Evolutionary conservation across 495 filamentous ascomycete genomes (phyloP).

Genomic region (Evernia prunastri): DNA sequence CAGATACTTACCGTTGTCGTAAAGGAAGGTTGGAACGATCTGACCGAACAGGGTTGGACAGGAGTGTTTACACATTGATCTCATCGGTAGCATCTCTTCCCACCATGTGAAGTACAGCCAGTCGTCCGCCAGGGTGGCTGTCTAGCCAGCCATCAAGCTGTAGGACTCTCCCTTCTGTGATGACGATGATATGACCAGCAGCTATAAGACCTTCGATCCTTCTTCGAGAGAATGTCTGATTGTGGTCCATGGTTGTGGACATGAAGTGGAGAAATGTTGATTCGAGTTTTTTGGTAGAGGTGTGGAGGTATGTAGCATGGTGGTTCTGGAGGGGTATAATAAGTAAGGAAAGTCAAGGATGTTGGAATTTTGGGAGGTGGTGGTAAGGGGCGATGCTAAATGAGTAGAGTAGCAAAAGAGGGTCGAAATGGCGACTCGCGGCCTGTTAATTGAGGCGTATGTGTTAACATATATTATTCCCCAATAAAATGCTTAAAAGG

Average conservation of each 20-base stretch:
- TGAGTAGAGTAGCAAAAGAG: not conserved
- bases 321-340: not conserved
- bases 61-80: constrained; percentile 39
- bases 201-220: constrained; percentile 39
- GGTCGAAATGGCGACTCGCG: not conserved
- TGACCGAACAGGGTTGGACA: constrained; percentile 11
- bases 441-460: not conserved
- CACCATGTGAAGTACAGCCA: constrained; percentile 45
- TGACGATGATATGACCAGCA: constrained; percentile 40
- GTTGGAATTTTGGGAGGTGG: not conserved
- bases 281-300: not conserved
- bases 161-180: constrained; percentile 40
- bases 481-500: too few relatives aligned
- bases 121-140: constrained; percentile 41
- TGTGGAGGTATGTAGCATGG: not conserved
- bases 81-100: constrained; percentile 48
- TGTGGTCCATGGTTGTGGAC: constrained; percentile 24
- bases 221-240: constrained; percentile 22
- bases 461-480: too few relatives aligned
- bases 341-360: not conserved
- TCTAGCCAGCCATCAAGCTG: constrained; percentile 40
- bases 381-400: not conserved
- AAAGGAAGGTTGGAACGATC: constrained; percentile 4
- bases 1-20: constrained; percentile 17
- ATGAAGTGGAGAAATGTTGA: not conserved